A percentile compares a stretch with the other conserved stretches of the same genome.
phyloP scores from a whole-genome alignment of 2,329 filamentous ascomycete species.

The Mycosphaerelloides madeirae region DNA sequence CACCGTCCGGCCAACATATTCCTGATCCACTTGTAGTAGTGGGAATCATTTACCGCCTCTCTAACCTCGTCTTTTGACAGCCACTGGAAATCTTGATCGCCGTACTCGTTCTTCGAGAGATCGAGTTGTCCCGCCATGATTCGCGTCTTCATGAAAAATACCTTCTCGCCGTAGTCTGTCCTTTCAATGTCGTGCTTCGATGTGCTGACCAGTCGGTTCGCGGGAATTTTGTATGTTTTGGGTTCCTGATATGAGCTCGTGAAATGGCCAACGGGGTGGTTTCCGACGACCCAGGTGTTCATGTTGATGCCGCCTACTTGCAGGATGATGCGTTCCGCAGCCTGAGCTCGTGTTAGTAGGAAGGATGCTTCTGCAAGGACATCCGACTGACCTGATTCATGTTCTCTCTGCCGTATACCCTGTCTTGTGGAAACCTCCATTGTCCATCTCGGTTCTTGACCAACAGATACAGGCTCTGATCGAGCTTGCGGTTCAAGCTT shows the following conservation, averaged over 20 bases:
- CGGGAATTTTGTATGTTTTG: conserved; percentile 24
- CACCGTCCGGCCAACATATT: conserved; percentile 80
- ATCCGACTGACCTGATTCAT: conserved; percentile 67
- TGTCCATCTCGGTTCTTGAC: conserved; percentile 66
- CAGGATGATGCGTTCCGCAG: conserved; percentile 72
- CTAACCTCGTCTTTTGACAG: conserved; percentile 82
- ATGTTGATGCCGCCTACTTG: conserved; percentile 84
- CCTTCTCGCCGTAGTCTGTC: conserved; percentile 65
- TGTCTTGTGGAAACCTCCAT: conserved; percentile 79
- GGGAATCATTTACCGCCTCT: conserved; percentile 52
- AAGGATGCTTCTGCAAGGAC: not conserved
- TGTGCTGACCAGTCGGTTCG: conserved; percentile 24
- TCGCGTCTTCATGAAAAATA: conserved; percentile 91
- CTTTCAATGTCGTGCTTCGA: conserved; percentile 28
- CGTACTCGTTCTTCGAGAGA: conserved; percentile 64
- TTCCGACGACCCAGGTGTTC: conserved; percentile 97
- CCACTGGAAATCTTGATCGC: conserved; percentile 84
- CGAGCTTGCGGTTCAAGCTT: conserved; percentile 74
- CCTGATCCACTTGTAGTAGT: conserved; percentile 70
- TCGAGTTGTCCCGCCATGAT: conserved; percentile 97
- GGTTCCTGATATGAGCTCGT: conserved; percentile 51
- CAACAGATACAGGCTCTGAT: conserved; percentile 80
- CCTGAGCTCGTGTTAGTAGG: conserved; percentile 49
- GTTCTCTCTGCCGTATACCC: conserved; percentile 65
- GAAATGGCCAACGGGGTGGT: conserved; percentile 79